Base-by-base conservation (phyloP, 306 rosid genomes). In the Geum urbanum region DNA sequence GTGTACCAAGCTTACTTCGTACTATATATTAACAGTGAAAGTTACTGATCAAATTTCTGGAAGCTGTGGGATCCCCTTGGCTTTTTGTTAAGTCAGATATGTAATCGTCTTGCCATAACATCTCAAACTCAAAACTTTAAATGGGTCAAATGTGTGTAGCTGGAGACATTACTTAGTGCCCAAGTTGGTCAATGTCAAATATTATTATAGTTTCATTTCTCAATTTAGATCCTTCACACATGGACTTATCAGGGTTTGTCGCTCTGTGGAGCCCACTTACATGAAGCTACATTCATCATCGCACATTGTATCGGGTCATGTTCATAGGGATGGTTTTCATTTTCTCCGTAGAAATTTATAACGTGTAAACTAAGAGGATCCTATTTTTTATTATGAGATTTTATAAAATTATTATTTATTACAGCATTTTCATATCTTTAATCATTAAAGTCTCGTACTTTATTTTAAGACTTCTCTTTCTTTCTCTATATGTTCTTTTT, bases 91-190 rank as follows among this genome's bases (percentile, higher is more conserved):
- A 32, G 10, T 63, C 11, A 45, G 55, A 70, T 44, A 15, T 70
- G 66, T 11, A 56, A 15, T 70, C 45, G 65, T 70, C 74, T 43
- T 24, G n/a, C 32, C 4, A 43, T 56, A 55, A 20, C 60, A 22
- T 14, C 65, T 32, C 37, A 32, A 32, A 32, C 37, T 32, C 37
- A 32, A 55, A 56, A 6, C 10, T 5, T 70, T 70, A 66, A 70
- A 70, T 10, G 11, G 46, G 74, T 70, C 74, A 56, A 56, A 56
- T 56, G 32, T 70, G 66, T 44, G 63, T 54, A 70, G 66, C 66
- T 70, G 65, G 18, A 67, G 9, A 32, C 64, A 69, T 55, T 20
- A 13, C 54, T 43, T 55, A 2, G 53, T 15, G 65, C 74, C 47
- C 64, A 69, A 69, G 73, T 55, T 55, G 62, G 51, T 54, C 53